Evolutionary conservation across 23 red algal genomes (phyloP).

Genomic region (Pyropia haitanensis): DNA sequence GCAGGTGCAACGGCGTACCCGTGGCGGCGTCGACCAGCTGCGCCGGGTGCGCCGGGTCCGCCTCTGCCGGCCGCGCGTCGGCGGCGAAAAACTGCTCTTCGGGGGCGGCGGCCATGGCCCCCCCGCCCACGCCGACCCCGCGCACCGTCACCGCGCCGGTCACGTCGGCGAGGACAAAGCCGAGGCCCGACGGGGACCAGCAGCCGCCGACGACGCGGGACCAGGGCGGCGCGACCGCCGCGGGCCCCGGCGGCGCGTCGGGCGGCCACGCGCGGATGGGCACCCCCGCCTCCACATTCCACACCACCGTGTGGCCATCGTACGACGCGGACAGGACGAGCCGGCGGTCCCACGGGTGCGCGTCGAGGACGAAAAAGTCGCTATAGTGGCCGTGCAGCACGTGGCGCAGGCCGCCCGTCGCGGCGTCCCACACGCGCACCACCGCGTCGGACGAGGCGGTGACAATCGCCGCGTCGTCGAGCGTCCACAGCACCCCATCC

Average conservation of each 20-base stretch:
- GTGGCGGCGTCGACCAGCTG: constrained; percentile 23
- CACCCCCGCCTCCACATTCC: constrained; percentile 72
- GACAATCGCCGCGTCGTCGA: constrained; percentile 49
- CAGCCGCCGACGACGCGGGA: constrained; percentile 55
- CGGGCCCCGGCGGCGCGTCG: neutral
- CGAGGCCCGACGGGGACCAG: constrained; percentile 56
- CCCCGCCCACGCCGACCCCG: constrained; percentile 32
- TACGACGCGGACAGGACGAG: constrained; percentile 65
- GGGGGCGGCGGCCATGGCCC: constrained; percentile 43
- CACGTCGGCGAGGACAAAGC: constrained; percentile 60
- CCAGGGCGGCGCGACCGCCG: neutral
- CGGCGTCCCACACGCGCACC: constrained; percentile 69
- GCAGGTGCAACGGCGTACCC: constrained; percentile 28
- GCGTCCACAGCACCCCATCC: constrained; percentile 54
- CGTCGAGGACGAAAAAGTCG: constrained; percentile 59
- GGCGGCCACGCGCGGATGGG: constrained; percentile 32
- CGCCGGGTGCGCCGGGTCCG: constrained; percentile 26
- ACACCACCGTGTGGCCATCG: constrained; percentile 46
- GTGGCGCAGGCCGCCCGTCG: constrained; percentile 28
- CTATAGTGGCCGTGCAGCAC: constrained; percentile 40
- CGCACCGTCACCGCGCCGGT: constrained; percentile 58
- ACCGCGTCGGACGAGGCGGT: constrained; percentile 59
- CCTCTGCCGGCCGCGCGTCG: constrained; percentile 23
- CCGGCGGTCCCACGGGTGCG: constrained; percentile 56
- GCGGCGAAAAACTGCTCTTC: constrained; percentile 78